Evolutionary conservation across 164 flowering plant species (phyloP).

Genomic region (Malania oleifera): DNA sequence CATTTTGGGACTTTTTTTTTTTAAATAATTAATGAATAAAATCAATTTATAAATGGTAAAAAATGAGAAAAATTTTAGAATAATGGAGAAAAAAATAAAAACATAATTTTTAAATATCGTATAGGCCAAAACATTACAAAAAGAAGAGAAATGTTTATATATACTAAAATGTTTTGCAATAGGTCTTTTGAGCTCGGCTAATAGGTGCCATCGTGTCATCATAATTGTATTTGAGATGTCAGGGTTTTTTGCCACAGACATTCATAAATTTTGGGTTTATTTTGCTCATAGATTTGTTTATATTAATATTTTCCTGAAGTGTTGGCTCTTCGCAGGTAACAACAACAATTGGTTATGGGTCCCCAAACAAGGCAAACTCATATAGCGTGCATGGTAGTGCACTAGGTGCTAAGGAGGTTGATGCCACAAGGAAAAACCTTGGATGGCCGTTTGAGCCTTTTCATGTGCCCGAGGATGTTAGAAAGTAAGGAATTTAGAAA

Average conservation of each 20-base stretch:
- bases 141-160: no score
- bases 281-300: not conserved
- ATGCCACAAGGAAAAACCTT: conserved; percentile 92
- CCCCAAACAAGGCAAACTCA: conserved; percentile 95
- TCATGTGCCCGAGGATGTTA: conserved; percentile 96
- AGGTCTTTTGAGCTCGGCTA: no score
- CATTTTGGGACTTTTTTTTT: no score
- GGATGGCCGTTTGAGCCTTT: conserved; percentile 92
- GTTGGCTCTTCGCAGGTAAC: conserved; percentile 54
- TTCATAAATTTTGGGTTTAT: not conserved
- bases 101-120: no score
- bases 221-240: no score
- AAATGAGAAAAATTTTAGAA: no score
- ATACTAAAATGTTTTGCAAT: no score
- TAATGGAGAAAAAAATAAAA: no score
- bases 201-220: no score
- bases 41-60: no score
- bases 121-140: no score
- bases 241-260: not conserved
- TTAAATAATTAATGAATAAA: no score
- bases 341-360: conserved; percentile 95
- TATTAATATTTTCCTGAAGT: not conserved
- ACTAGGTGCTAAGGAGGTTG: conserved; percentile 92
- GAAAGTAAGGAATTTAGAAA: conserved; percentile 37
- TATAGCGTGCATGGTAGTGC: conserved; percentile 95